Evolutionary conservation across 805 yeast genomes (phyloP).

Genomic region (Saturnispora bothae): DNA sequence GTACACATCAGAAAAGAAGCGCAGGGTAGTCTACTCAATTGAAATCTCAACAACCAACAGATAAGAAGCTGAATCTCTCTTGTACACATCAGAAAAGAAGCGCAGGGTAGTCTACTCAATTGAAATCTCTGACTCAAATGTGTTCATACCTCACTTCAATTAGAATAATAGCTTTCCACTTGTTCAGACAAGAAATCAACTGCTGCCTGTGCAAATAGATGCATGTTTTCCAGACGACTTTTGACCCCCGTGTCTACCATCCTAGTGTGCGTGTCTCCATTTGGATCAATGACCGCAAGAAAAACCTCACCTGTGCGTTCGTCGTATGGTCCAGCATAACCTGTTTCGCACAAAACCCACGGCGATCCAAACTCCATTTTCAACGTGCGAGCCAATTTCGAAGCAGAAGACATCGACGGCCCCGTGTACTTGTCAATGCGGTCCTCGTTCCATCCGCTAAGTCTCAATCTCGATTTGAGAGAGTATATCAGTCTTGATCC

Average conservation of each 20-base stretch:
- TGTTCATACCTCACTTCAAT: too few species aligned
- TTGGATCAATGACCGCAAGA: slow-evolving; percentile 61
- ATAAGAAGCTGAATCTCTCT: too few species aligned
- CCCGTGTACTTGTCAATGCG: slow-evolving; percentile 72
- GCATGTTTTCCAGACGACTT: slow-evolving; percentile 64
- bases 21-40: too few species aligned
- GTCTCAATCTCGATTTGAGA: slow-evolving; percentile 58
- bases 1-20: too few species aligned
- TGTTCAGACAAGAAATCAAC: slow-evolving; percentile 24
- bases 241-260: slow-evolving; percentile 31
- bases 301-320: slow-evolving; percentile 55
- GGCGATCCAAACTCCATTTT: slow-evolving; percentile 75
- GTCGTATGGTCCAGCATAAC: slow-evolving; percentile 70
- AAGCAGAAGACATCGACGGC: slow-evolving; percentile 66
- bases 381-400: slow-evolving; percentile 67
- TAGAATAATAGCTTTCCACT: not conserved
- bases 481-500: slow-evolving; percentile 81
- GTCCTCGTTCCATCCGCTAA: slow-evolving; percentile 67
- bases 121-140: too few species aligned
- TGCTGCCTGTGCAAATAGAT: slow-evolving; percentile 59
- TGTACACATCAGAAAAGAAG: too few species aligned
- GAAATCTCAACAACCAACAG: too few species aligned
- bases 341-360: slow-evolving; percentile 75
- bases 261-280: slow-evolving; percentile 38
- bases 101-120: too few species aligned